Conservation (phyloP, 2,329 filamentous ascomycete species). For the Coniosporium tulheliwenetii region DNA sequence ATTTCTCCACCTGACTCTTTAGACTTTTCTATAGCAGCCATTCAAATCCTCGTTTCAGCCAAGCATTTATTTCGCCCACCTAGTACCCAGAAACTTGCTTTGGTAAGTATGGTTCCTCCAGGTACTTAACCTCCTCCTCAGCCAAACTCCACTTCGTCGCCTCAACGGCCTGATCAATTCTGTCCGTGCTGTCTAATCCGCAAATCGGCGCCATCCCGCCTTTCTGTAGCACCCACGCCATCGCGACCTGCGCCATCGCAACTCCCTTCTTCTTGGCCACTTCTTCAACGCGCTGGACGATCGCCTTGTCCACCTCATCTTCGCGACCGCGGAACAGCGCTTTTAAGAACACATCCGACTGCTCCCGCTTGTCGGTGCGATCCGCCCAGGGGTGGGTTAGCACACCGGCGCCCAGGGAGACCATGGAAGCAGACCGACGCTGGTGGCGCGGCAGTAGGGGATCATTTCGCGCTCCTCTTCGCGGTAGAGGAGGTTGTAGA, state of each 20-base stretch:
- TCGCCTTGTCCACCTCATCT: slow-evolving; percentile 44
- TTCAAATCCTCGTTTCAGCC: no score
- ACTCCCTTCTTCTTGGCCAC: slow-evolving; percentile 44
- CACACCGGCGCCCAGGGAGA: slow-evolving; percentile 24
- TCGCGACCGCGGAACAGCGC: slow-evolving; percentile 24
- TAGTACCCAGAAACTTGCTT: slow-evolving; percentile 8
- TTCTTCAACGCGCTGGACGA: slow-evolving; percentile 41
- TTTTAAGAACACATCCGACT: slow-evolving; percentile 27
- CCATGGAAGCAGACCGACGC: slow-evolving; percentile 24
- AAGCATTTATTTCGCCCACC: no score
- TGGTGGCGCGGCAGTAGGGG: slow-evolving; percentile 14
- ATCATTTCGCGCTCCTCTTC: slow-evolving; percentile 33
- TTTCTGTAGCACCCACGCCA: slow-evolving; percentile 42
- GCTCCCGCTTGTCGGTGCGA: slow-evolving; percentile 25
- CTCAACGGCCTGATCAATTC: slow-evolving; percentile 21
- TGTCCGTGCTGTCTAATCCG: slow-evolving; percentile 18
- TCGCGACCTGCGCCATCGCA: slow-evolving; percentile 48
- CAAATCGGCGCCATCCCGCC: slow-evolving; percentile 19
- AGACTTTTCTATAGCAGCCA: no score
- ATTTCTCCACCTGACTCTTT: no score
- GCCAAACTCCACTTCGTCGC: slow-evolving; percentile 17
- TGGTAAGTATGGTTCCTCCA: slow-evolving; percentile 22
- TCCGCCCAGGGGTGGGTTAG: slow-evolving; percentile 30
- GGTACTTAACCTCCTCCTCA: slow-evolving; percentile 21
- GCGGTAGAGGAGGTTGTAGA: slow-evolving; percentile 31